phyloP scores from a whole-genome alignment of 805 yeast species.

The Middelhovenomyces tepae region DNA sequence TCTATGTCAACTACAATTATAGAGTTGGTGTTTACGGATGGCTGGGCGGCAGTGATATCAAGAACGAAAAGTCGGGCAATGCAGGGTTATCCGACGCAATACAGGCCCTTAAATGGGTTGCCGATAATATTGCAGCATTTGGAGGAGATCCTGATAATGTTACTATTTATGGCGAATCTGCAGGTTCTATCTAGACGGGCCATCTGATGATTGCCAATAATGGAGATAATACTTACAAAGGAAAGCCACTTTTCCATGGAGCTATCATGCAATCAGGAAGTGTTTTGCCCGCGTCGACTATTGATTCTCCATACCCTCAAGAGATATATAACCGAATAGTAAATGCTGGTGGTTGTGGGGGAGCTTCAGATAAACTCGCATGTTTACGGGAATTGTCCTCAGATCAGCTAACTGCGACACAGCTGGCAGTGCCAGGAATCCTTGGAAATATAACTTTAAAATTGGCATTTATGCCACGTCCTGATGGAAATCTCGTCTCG shows the following conservation, averaged over 20 bases:
- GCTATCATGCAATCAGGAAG: constrained; percentile 8
- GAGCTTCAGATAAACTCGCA: background rate
- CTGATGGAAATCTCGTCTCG: constrained; percentile 1
- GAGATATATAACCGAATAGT: background rate
- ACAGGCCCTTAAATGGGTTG: background rate
- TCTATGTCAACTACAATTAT: background rate
- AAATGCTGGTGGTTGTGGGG: background rate
- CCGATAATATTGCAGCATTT: constrained; percentile 1
- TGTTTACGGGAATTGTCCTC: constrained; percentile 1
- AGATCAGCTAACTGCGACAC: too few relatives aligned
- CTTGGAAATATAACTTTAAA: too few relatives aligned
- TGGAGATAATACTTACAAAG: constrained; percentile 2
- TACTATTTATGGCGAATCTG: background rate
- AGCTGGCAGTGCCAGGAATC: too few relatives aligned
- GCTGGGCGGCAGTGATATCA: background rate
- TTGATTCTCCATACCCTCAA: background rate
- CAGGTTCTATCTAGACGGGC: constrained; percentile 15
- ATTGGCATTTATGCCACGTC: constrained; percentile 2
- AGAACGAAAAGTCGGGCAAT: background rate
- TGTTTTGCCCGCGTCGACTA: background rate
- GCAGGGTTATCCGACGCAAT: background rate
- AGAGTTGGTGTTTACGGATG: background rate
- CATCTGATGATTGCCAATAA: background rate
- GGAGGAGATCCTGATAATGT: background rate
- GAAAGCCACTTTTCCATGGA: constrained; percentile 2